Conservation (phyloP, 495 filamentous ascomycete genomes). For the Penicillium coffeae region DNA sequence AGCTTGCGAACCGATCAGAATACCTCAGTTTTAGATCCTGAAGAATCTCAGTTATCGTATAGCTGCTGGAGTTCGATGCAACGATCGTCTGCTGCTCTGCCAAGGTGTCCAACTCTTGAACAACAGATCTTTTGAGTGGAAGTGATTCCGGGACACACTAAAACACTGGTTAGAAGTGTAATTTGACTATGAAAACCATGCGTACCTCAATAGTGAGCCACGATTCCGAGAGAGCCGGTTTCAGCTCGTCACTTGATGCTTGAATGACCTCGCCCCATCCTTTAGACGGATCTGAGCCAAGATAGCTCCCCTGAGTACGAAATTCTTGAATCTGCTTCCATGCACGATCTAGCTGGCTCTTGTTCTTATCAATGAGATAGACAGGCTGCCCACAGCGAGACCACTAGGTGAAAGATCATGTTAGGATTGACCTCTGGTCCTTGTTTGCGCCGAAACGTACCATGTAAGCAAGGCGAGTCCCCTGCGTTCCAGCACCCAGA, state of each 20-base stretch:
- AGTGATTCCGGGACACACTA: slow-evolving; percentile 37
- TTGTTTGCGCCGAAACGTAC: slow-evolving; percentile 14
- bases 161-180: neutral
- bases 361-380: slow-evolving; percentile 25
- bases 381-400: slow-evolving; percentile 31
- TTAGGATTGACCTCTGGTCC: neutral
- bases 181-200: too few relatives aligned
- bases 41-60: slow-evolving; percentile 31
- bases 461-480: slow-evolving; percentile 37
- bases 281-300: neutral
- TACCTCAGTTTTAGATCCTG: slow-evolving; percentile 25
- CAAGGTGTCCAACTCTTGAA: slow-evolving; percentile 27
- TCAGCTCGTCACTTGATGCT: slow-evolving; percentile 11
- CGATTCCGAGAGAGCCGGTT: slow-evolving; percentile 17
- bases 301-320: slow-evolving; percentile 6
- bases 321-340: slow-evolving; percentile 20
- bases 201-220: slow-evolving; percentile 38
- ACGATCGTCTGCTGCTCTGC: slow-evolving; percentile 27
- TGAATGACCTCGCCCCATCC: slow-evolving; percentile 16
- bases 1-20: slow-evolving; percentile 23
- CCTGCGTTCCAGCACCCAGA: slow-evolving; percentile 36
- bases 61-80: slow-evolving; percentile 41
- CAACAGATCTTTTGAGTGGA: slow-evolving; percentile 21
- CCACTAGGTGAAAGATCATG: slow-evolving; percentile 24
- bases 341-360: slow-evolving; percentile 21